Evolutionary conservation across 1,139 yeast genomes (phyloP).

Genomic region (Candida sp.): DNA sequence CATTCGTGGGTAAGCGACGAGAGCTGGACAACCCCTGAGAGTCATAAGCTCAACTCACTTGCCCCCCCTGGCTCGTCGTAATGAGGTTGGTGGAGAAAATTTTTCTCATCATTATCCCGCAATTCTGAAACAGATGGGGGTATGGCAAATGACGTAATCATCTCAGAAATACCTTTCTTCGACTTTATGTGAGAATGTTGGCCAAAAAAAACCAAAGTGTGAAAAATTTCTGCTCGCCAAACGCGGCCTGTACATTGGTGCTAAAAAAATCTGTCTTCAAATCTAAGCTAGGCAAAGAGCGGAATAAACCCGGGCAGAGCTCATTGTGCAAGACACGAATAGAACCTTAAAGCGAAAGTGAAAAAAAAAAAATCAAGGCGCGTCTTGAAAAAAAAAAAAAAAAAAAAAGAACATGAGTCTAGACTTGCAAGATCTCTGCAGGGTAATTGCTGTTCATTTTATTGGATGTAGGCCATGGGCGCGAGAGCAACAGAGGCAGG

Average conservation of each 20-base stretch:
- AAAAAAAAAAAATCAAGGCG: not conserved
- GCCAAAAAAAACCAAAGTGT: not conserved
- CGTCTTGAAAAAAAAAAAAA: not conserved
- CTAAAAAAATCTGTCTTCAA: no score
- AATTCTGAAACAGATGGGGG: not conserved
- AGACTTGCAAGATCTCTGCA: not conserved
- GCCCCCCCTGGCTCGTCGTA: no score
- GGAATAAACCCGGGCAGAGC: no score
- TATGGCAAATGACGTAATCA: not conserved
- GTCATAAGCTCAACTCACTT: no score
- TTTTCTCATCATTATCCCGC: not conserved
- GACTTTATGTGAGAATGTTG: not conserved
- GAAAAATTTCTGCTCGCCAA: no score
- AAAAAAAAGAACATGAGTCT: not conserved
- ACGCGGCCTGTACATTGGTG: no score
- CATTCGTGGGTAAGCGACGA: no score
- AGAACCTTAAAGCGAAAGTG: not conserved
- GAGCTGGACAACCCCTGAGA: no score
- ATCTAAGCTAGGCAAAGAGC: no score
- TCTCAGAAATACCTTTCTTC: not conserved
- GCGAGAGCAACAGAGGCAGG: not conserved
- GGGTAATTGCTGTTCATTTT: not conserved
- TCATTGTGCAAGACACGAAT: no score
- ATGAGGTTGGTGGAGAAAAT: no score
- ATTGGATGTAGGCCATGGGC: not conserved